Evolutionary conservation across 2,329 filamentous ascomycete species (phyloP).

Genomic region (Ascochyta clinopodiicola): DNA sequence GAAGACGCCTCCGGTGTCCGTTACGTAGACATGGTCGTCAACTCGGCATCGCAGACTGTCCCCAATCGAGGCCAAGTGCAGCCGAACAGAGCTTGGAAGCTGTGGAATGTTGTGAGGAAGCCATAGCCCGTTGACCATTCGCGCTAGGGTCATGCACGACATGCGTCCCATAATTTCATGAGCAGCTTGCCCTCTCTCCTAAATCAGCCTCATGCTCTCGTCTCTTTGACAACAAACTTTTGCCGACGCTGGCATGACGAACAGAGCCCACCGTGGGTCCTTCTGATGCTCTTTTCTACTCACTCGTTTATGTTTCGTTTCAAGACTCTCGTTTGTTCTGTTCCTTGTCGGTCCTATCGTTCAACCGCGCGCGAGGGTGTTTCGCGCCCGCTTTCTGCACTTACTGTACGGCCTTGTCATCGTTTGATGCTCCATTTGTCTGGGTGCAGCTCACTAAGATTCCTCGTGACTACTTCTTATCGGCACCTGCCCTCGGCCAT

Average conservation of each 20-base stretch:
- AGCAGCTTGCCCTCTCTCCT: conserved; percentile 25
- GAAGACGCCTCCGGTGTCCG: background rate
- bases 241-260: conserved; percentile 40
- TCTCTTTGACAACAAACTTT: conserved; percentile 24
- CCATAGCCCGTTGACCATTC: conserved; percentile 13
- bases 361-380: conserved; percentile 35
- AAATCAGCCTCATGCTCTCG: conserved; percentile 34
- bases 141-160: conserved; percentile 17
- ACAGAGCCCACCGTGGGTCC: conserved; percentile 35
- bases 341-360: conserved; percentile 36
- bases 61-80: conserved; percentile 12
- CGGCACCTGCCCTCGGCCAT: conserved; percentile 33
- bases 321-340: conserved; percentile 39
- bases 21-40: conserved; percentile 6
- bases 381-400: conserved; percentile 42
- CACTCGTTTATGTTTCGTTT: conserved; percentile 39
- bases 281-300: conserved; percentile 36
- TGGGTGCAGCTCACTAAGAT: conserved; percentile 39
- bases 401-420: conserved; percentile 43
- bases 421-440: conserved; percentile 45
- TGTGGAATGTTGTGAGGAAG: conserved; percentile 14
- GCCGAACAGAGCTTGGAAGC: conserved; percentile 6
- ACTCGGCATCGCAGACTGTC: background rate
- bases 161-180: conserved; percentile 23
- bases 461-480: conserved; percentile 42